These are phyloP conservation scores for Helminthosporium solani DNA, from an alignment of 2,329 filamentous ascomycete species.

Conservation along the genomic window DNA sequence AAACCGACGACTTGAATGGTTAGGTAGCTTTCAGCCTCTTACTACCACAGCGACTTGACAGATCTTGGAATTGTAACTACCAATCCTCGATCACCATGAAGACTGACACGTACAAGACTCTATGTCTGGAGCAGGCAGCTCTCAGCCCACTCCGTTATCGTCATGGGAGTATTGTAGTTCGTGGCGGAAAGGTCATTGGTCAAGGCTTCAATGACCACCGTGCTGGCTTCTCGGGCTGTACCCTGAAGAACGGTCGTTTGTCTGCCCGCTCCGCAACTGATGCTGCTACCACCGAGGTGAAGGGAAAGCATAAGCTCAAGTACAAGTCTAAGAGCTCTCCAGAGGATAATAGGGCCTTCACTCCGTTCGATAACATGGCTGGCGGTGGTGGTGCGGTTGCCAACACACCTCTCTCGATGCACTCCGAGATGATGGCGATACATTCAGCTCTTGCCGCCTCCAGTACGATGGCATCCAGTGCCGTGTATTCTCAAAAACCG, in stretches of 20 bases:
- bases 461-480: conserved; percentile 45
- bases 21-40: background rate
- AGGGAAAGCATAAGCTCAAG: conserved; percentile 26
- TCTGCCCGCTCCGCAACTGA: conserved; percentile 34
- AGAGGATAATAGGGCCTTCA: conserved; percentile 34
- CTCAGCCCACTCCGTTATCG: conserved; percentile 53
- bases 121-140: conserved; percentile 55
- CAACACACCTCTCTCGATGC: conserved; percentile 53
- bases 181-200: conserved; percentile 56
- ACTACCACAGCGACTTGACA: background rate
- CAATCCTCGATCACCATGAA: conserved; percentile 34
- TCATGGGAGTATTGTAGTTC: conserved; percentile 54
- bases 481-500: conserved; percentile 52
- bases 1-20: background rate
- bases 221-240: conserved; percentile 52
- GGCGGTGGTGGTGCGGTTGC: conserved; percentile 39
- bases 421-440: conserved; percentile 59
- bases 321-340: conserved; percentile 3
- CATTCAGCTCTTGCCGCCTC: conserved; percentile 51
- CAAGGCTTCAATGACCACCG: conserved; percentile 55
- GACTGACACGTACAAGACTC: conserved; percentile 52
- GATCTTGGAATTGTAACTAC: background rate
- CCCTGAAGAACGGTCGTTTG: conserved; percentile 50
- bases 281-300: conserved; percentile 42
- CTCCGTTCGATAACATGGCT: conserved; percentile 40